A percentile compares a stretch with the other conserved stretches of the same genome.
Evolutionary conservation across 192 early-diverging fungal genomes (phyloP).

Genomic region (Cladochytrium replicatum): DNA sequence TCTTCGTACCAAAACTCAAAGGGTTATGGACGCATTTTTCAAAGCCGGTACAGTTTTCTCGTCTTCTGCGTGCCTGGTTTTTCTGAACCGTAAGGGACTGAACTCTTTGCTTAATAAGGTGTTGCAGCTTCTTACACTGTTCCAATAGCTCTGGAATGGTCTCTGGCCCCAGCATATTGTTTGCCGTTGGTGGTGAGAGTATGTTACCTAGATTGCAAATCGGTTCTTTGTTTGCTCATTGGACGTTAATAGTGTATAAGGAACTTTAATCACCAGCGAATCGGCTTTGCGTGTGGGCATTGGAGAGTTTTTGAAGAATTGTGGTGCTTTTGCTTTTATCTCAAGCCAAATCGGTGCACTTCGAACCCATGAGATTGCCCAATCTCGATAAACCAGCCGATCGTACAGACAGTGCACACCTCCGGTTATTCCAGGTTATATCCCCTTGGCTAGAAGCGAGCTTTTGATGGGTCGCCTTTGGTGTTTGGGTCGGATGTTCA

Average conservation of each 20-base stretch:
- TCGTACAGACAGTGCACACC: neutral
- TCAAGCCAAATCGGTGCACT: slow-evolving; percentile 21
- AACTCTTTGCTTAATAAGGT: slow-evolving; percentile 35
- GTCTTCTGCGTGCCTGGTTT: neutral
- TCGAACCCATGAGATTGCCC: neutral
- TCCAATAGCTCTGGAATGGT: slow-evolving; percentile 42
- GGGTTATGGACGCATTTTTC: too few species aligned
- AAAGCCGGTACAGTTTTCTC: neutral
- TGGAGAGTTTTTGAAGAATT: slow-evolving; percentile 23
- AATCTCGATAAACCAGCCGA: neutral
- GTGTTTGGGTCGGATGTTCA: slow-evolving; percentile 46
- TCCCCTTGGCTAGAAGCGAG: slow-evolving; percentile 2
- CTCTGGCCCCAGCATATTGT: slow-evolving; percentile 55
- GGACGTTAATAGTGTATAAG: slow-evolving; percentile 17
- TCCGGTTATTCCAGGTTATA: neutral
- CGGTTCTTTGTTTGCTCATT: neutral
- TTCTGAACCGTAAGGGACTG: too few species aligned
- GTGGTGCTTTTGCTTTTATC: slow-evolving; percentile 15
- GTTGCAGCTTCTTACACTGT: slow-evolving; percentile 48
- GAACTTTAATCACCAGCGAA: slow-evolving; percentile 33
- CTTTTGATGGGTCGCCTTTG: slow-evolving; percentile 55
- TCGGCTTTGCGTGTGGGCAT: slow-evolving; percentile 53
- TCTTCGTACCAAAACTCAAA: too few species aligned
- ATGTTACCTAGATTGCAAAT: slow-evolving; percentile 4
- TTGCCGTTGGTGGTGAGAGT: slow-evolving; percentile 49